Conservation (phyloP, 768 basidiomycete genomes). For the Paxillus ammoniavirescens region DNA sequence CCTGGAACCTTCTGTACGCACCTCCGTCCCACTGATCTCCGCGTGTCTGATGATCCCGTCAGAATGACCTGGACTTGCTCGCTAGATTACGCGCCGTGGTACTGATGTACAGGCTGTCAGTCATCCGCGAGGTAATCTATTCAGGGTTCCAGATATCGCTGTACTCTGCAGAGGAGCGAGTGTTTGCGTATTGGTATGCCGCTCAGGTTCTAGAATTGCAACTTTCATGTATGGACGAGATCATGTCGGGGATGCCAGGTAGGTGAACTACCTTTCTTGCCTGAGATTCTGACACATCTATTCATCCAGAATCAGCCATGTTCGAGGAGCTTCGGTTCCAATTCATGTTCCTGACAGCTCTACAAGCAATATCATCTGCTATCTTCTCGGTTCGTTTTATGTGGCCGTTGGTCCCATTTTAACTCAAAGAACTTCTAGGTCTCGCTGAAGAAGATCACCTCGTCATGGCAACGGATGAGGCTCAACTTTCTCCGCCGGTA, state of each 20-base stretch:
- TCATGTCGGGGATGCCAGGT: conserved; percentile 39
- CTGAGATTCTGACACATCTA: conserved; percentile 2
- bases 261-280: conserved; percentile 25
- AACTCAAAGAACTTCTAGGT: conserved; percentile 34
- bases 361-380: conserved; percentile 55
- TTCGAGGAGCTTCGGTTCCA: conserved; percentile 51
- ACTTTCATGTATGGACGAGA: conserved; percentile 48
- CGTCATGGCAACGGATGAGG: conserved; percentile 49
- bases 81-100: conserved; percentile 31
- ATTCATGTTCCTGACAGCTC: conserved; percentile 48
- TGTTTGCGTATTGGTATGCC: conserved; percentile 78
- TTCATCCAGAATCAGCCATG: conserved; percentile 21
- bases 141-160: conserved; percentile 79
- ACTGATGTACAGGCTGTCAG: conserved; percentile 56
- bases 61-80: conserved; percentile 31
- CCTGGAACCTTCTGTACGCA: conserved; percentile 19
- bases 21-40: neutral
- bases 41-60: conserved; percentile 5
- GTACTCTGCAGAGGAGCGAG: conserved; percentile 63
- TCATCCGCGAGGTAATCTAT: conserved; percentile 64
- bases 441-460: conserved; percentile 44
- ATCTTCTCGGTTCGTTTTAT: conserved; percentile 45
- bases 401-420: neutral
- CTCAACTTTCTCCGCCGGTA: conserved; percentile 66
- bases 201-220: conserved; percentile 57